These are phyloP conservation scores for Rhizophagus sp. DNA, from an alignment of 192 early-diverging fungal species.

Conservation along the genomic window DNA sequence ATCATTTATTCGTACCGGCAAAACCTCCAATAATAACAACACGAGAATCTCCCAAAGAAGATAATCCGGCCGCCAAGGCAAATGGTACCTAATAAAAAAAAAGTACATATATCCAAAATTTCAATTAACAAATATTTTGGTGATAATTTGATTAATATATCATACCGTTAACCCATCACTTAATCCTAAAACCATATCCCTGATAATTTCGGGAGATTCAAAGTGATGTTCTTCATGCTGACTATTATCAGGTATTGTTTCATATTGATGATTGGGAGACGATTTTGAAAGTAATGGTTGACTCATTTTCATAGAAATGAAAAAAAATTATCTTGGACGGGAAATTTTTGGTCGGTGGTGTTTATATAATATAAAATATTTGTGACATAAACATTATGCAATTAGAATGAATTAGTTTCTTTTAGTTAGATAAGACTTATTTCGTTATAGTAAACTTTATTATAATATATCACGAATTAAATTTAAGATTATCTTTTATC, in stretches of 20 bases:
- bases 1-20: constrained; percentile 40
- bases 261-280: neutral
- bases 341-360: no score
- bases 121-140: neutral
- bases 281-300: neutral
- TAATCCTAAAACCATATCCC: constrained; percentile 49
- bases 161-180: constrained; percentile 47
- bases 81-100: constrained; percentile 50
- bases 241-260: neutral
- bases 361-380: no score
- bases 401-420: no score
- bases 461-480: no score
- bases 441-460: no score
- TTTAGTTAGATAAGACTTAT: no score
- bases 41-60: constrained; percentile 49
- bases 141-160: neutral
- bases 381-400: no score
- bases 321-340: no score
- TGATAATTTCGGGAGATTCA: constrained; percentile 45
- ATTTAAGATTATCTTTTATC: no score
- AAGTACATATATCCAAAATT: neutral
- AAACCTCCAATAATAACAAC: constrained; percentile 63
- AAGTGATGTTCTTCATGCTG: constrained; percentile 39
- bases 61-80: constrained; percentile 65
- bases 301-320: neutral